These are phyloP conservation scores for Fraxinus pennsylvanica DNA, from an alignment of 257 asterid species.

Conservation along the genomic window DNA sequence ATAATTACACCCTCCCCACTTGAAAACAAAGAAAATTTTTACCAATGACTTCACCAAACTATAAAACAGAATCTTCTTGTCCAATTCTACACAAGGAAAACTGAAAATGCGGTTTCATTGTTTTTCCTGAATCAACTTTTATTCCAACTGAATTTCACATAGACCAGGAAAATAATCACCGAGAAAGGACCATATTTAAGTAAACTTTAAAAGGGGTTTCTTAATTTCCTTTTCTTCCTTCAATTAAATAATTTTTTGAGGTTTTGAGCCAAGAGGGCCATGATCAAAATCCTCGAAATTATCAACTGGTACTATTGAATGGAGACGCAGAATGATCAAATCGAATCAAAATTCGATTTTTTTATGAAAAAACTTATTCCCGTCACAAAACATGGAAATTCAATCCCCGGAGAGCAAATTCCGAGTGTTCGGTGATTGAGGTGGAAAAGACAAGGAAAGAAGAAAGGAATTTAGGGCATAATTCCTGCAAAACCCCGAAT, in stretches of 20 bases:
- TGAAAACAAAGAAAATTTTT: not conserved
- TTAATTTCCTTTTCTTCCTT: not conserved
- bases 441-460: not conserved
- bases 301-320: not conserved
- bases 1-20: slow-evolving; percentile 20
- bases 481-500: not conserved
- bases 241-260: not conserved
- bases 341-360: not conserved
- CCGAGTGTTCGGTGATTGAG: not conserved
- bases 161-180: not conserved
- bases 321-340: not conserved
- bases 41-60: not conserved
- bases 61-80: not conserved
- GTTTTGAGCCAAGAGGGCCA: not conserved
- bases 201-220: not conserved
- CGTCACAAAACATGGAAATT: not conserved
- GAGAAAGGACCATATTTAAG: not conserved
- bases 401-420: not conserved
- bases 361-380: not conserved
- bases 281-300: not conserved
- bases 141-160: slow-evolving; percentile 22
- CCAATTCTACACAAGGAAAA: not conserved
- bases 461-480: not conserved
- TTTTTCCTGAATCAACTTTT: not conserved
- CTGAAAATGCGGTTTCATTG: not conserved